phyloP scores from a whole-genome alignment of 1,284 basidiomycete species.

The Paramarasmius palmivorus region DNA sequence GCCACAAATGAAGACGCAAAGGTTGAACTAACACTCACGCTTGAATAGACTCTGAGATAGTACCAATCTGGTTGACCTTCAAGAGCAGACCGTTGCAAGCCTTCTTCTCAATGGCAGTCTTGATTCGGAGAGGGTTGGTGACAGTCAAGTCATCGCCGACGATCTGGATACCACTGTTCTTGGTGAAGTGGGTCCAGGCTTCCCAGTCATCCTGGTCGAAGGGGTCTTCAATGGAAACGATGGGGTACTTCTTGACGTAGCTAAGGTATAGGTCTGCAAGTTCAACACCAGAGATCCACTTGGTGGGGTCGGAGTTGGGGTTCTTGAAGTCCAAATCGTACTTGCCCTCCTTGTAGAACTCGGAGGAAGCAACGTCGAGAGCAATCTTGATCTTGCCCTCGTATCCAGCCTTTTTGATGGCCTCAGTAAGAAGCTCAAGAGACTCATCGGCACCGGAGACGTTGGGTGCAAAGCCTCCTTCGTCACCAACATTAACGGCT shows the following conservation, averaged over 20 bases:
- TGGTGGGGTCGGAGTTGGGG: slow-evolving; percentile 96
- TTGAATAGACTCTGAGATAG: slow-evolving; percentile 98
- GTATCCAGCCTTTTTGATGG: slow-evolving; percentile 98
- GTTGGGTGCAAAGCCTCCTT: slow-evolving; percentile 99
- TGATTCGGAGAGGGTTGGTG: slow-evolving; percentile 97
- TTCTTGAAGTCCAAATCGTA: slow-evolving; percentile 99
- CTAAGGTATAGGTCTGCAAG: slow-evolving; percentile 92
- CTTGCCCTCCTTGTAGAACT: slow-evolving; percentile 99
- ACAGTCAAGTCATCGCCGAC: slow-evolving; percentile 99
- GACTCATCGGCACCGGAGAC: slow-evolving; percentile 97
- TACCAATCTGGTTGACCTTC: slow-evolving; percentile 99
- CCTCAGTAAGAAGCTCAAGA: slow-evolving; percentile 93
- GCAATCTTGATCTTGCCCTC: slow-evolving; percentile 99
- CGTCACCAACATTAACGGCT: slow-evolving; percentile 99
- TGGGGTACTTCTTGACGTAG: slow-evolving; percentile 91
- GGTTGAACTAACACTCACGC: slow-evolving; percentile 54
- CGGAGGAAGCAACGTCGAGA: slow-evolving; percentile 98
- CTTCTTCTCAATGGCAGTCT: slow-evolving; percentile 99
- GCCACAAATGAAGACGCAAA: slow-evolving; percentile 5
- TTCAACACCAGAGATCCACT: slow-evolving; percentile 93
- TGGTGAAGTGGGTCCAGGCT: slow-evolving; percentile 94
- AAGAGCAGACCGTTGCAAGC: slow-evolving; percentile 98
- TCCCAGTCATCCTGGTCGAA: slow-evolving; percentile 99
- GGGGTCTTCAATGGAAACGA: slow-evolving; percentile 97
- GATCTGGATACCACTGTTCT: slow-evolving; percentile 79